phyloP scores from a whole-genome alignment of 768 basidiomycete species.

The Phylloporus scabripes region DNA sequence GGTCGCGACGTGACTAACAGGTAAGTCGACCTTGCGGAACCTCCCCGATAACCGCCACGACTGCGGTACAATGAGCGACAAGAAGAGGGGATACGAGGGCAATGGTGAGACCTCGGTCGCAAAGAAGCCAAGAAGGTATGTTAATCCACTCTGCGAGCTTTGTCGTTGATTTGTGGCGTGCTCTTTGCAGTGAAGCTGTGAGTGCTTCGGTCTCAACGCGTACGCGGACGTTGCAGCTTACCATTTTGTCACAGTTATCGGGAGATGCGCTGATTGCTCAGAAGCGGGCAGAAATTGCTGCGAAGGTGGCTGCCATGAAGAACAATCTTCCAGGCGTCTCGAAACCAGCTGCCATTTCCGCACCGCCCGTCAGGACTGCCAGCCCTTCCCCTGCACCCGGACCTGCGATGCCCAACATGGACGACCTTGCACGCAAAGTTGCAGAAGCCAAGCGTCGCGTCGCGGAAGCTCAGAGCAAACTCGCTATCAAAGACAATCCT shows the following conservation, averaged over 20 bases:
- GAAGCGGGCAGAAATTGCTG: constrained; percentile 79
- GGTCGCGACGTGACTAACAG: constrained; percentile 7
- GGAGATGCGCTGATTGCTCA: constrained; percentile 70
- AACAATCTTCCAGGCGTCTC: constrained; percentile 31
- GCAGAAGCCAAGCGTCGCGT: constrained; percentile 86
- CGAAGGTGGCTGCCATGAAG: constrained; percentile 78
- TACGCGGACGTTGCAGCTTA: not conserved
- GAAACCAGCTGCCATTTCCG: constrained; percentile 23
- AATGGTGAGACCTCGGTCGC: constrained; percentile 41
- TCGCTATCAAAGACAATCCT: constrained; percentile 75
- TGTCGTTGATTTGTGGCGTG: constrained; percentile 10
- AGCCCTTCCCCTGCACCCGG: constrained; percentile 40
- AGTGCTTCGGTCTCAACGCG: constrained; percentile 40
- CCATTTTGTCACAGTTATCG: constrained; percentile 33
- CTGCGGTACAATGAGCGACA: constrained; percentile 52
- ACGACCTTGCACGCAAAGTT: constrained; percentile 65
- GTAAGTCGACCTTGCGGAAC: not conserved
- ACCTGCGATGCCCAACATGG: constrained; percentile 39
- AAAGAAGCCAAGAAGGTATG: constrained; percentile 67
- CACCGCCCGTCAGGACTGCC: constrained; percentile 16
- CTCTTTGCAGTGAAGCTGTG: constrained; percentile 55
- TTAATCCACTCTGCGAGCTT: not conserved
- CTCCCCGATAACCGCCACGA: constrained; percentile 1
- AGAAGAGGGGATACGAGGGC: constrained; percentile 56
- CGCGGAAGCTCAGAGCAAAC: constrained; percentile 72